Base-by-base conservation (phyloP, 768 basidiomycete species). In the Mycena leptocephala region DNA sequence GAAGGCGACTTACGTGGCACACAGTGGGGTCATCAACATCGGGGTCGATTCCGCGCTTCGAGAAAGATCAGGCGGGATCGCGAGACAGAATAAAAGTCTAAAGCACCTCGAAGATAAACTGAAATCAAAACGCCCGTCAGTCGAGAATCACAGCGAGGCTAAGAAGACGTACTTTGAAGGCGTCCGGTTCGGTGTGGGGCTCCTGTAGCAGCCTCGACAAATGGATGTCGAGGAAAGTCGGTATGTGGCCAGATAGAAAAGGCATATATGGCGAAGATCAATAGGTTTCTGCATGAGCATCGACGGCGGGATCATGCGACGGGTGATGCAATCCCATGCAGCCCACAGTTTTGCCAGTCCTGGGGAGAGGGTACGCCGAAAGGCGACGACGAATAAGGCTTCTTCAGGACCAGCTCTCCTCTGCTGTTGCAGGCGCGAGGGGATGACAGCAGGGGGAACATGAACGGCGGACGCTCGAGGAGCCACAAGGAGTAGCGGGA, bases 211-310 rank as follows among this genome's bases (percentile, higher is more conserved):
- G 84, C 62, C 90, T 89, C 3, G 95, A 95, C 61, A 98, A 85
- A 81, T 98, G 95, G 28, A 98, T 98, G 80, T 98, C 97, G 76
- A 97, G 84, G 87, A 98, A 98, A 24, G 95, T 90, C 2, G 96
- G 96, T 58, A 99, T 96, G 82, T 99, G 98, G 0, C 98, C 98
- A 96, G 81, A 84, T 99, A 99, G 86, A 99, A 99, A n/a, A 99
- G 89, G 81, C 97, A 98, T 71, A 98, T 97, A 83, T 99, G 97
- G 35, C 98, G 90, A 58, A 99, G 87, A 81, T 98, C 94, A 75
- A 99, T 99, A 4, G 98, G 97, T 82, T 96, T 98, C 82, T 95
- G 88, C 82, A 93, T 93, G 30, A 98, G 88, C 94, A 99, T 95
- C 32, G 93, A 90, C 24, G 90, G 86, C 0, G 97, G 94, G 69